Conservation (phyloP, 192 early-diverging fungal genomes). For the Thoreauomyces humboldtii region DNA sequence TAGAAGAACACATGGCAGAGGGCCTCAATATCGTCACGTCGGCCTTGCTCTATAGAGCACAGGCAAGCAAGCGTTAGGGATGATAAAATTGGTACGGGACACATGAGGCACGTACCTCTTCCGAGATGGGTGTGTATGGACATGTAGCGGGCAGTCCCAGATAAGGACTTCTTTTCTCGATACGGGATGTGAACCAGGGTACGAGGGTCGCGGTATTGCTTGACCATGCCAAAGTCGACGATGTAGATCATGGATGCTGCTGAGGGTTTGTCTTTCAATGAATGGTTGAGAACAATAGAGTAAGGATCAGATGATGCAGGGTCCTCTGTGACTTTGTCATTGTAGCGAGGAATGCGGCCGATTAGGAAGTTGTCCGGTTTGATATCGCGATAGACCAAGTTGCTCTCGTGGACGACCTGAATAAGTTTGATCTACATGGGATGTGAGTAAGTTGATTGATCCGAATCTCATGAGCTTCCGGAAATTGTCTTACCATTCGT, state of each 20-base stretch:
- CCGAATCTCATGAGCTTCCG: too few relatives aligned
- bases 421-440: constrained; percentile 73
- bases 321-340: constrained; percentile 28
- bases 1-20: constrained; percentile 99
- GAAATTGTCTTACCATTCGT: constrained; percentile 82
- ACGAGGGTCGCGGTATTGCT: constrained; percentile 94
- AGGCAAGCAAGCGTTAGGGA: background rate
- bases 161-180: constrained; percentile 90
- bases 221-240: constrained; percentile 99
- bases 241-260: constrained; percentile 67
- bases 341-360: constrained; percentile 64
- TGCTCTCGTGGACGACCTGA: constrained; percentile 91
- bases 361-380: constrained; percentile 99
- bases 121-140: constrained; percentile 97
- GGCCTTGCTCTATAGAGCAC: constrained; percentile 80
- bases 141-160: constrained; percentile 98
- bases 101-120: constrained; percentile 54
- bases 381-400: constrained; percentile 96
- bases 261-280: constrained; percentile 21
- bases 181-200: constrained; percentile 97
- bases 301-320: constrained; percentile 30
- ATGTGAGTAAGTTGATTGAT: too few relatives aligned
- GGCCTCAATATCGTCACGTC: constrained; percentile 95
- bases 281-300: constrained; percentile 50
- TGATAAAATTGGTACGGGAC: background rate